Evolutionary conservation across 208 protist genomes (phyloP).

Genomic region (Balamuthia mandrillaris): DNA sequence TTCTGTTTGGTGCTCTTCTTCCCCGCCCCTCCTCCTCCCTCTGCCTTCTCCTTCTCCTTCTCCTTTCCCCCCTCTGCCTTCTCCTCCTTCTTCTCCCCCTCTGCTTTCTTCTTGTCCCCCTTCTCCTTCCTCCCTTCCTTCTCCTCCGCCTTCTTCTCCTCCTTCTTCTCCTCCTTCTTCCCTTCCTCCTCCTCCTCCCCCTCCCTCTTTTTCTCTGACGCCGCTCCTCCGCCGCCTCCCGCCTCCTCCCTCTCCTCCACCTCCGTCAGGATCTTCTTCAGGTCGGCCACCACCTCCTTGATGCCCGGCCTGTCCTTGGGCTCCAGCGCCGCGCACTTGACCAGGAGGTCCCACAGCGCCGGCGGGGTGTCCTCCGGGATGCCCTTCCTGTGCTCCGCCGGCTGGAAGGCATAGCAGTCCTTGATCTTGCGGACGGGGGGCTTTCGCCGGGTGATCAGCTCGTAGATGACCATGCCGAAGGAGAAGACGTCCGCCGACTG

Average conservation of each 20-base stretch:
- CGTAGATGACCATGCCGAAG: slow-evolving; percentile 62
- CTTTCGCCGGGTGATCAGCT: slow-evolving; percentile 54
- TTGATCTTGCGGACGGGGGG: slow-evolving; percentile 29
- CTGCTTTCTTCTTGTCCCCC: too few relatives aligned
- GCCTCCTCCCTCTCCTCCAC: background rate
- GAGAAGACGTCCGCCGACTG: background rate
- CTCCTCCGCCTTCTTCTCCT: background rate
- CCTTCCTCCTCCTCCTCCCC: too few relatives aligned
- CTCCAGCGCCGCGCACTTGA: slow-evolving; percentile 6
- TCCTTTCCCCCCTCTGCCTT: too few relatives aligned
- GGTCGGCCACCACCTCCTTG: background rate
- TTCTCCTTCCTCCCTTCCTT: too few relatives aligned
- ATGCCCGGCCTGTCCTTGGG: slow-evolving; percentile 18
- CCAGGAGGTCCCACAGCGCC: background rate
- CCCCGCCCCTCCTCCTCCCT: background rate
- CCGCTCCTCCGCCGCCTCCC: too few relatives aligned
- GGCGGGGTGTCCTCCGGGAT: background rate
- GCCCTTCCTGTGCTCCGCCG: background rate
- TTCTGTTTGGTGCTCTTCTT: background rate
- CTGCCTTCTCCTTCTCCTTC: too few relatives aligned
- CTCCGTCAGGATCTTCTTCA: slow-evolving; percentile 24
- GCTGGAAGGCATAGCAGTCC: slow-evolving; percentile 31
- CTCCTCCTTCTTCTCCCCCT: too few relatives aligned
- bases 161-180: background rate
- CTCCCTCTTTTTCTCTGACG: too few relatives aligned